These are phyloP conservation scores for Cercospora zeina DNA, from an alignment of 2,329 filamentous ascomycete genomes.

Conservation along the genomic window DNA sequence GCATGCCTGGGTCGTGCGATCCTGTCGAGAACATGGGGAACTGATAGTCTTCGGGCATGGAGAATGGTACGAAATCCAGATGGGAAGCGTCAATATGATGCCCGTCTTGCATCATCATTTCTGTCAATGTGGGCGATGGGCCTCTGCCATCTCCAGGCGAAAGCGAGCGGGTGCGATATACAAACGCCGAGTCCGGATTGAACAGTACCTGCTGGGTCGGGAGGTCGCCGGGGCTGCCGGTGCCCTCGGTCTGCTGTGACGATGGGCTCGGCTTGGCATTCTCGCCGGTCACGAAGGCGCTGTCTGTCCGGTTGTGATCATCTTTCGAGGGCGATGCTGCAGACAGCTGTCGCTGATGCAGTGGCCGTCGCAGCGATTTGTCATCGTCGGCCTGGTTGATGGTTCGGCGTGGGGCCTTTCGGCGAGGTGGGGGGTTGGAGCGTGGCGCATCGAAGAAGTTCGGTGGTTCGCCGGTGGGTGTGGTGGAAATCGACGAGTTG, in stretches of 20 bases:
- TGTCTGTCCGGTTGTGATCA: slow-evolving; percentile 9
- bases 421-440: slow-evolving; percentile 6
- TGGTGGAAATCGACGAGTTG: slow-evolving; percentile 3
- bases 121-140: slow-evolving; percentile 37
- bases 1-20: slow-evolving; percentile 28
- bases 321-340: not conserved
- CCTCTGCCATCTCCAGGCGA: slow-evolving; percentile 21
- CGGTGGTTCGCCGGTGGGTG: slow-evolving; percentile 10
- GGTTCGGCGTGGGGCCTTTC: slow-evolving; percentile 10
- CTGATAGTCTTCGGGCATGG: slow-evolving; percentile 34
- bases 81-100: slow-evolving; percentile 19
- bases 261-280: slow-evolving; percentile 11
- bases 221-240: not conserved
- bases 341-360: slow-evolving; percentile 5
- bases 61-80: slow-evolving; percentile 35
- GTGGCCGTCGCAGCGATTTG: not conserved
- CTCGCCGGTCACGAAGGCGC: slow-evolving; percentile 10
- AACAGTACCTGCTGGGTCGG: slow-evolving; percentile 16
- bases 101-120: slow-evolving; percentile 35
- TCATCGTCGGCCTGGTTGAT: not conserved
- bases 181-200: slow-evolving; percentile 23
- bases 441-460: slow-evolving; percentile 5
- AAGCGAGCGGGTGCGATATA: slow-evolving; percentile 27
- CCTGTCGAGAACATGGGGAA: slow-evolving; percentile 28
- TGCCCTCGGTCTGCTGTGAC: slow-evolving; percentile 10